Conservation (phyloP, 2,329 filamentous ascomycete species). For the Fulvia fulva region DNA sequence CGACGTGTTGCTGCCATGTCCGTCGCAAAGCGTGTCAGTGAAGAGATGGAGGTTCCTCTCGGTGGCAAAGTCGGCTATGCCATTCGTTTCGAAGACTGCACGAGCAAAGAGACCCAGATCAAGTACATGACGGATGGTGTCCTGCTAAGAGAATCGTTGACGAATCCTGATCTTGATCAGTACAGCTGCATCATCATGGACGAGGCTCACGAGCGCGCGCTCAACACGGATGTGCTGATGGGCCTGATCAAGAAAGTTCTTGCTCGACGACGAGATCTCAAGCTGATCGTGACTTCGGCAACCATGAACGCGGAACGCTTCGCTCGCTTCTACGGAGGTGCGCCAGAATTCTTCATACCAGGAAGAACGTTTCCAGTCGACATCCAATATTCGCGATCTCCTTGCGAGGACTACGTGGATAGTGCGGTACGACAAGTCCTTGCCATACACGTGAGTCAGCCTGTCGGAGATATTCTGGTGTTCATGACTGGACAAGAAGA, state of each 20-base stretch:
- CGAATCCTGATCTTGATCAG: slow-evolving; percentile 86
- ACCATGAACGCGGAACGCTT: slow-evolving; percentile 98
- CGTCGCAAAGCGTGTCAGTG: slow-evolving; percentile 94
- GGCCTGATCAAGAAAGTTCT: slow-evolving; percentile 96
- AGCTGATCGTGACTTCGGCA: slow-evolving; percentile 94
- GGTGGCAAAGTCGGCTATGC: slow-evolving; percentile 90
- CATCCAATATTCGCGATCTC: slow-evolving; percentile 89
- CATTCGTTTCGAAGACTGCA: slow-evolving; percentile 97
- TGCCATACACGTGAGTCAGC: slow-evolving; percentile 93
- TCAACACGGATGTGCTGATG: slow-evolving; percentile 97
- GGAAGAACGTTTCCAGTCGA: slow-evolving; percentile 96
- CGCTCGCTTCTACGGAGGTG: slow-evolving; percentile 91
- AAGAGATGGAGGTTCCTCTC: slow-evolving; percentile 94
- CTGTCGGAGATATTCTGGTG: slow-evolving; percentile 86
- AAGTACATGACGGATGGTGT: slow-evolving; percentile 99
- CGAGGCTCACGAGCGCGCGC: slow-evolving; percentile 91
- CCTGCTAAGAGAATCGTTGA: slow-evolving; percentile 84
- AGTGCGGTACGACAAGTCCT: slow-evolving; percentile 94
- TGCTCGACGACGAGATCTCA: slow-evolving; percentile 81
- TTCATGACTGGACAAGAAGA: slow-evolving; percentile 99
- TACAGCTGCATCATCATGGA: slow-evolving; percentile 99
- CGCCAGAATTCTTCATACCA: slow-evolving; percentile 93
- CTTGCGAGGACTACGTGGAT: slow-evolving; percentile 96
- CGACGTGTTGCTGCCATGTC: slow-evolving; percentile 97
- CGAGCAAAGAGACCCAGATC: slow-evolving; percentile 88